Evolutionary conservation across 2,329 filamentous ascomycete species (phyloP).

Genomic region (Pseudopithomyces chartarum): DNA sequence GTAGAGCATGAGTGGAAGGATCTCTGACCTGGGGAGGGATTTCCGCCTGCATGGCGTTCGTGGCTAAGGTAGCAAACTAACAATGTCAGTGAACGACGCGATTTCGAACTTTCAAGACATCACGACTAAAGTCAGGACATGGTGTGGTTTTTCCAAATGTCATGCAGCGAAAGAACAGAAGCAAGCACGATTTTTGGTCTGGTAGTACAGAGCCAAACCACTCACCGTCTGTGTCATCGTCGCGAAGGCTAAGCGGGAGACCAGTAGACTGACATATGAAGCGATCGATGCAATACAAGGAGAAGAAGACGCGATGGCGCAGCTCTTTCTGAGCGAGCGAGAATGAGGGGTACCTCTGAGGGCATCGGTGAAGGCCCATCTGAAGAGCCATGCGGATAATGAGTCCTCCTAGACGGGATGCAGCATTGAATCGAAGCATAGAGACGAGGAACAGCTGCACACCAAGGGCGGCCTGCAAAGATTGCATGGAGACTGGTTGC

Average conservation of each 20-base stretch:
- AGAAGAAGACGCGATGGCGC: slow-evolving; percentile 62
- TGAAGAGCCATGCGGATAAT: slow-evolving; percentile 62
- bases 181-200: too few relatives aligned
- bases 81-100: too few relatives aligned
- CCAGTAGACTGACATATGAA: slow-evolving; percentile 63
- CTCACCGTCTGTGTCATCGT: slow-evolving; percentile 60
- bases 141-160: too few relatives aligned
- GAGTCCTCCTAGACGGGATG: slow-evolving; percentile 60
- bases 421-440: slow-evolving; percentile 62
- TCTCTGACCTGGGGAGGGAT: slow-evolving; percentile 18
- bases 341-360: slow-evolving; percentile 58
- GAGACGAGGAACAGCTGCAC: slow-evolving; percentile 62
- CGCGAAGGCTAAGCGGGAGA: slow-evolving; percentile 59
- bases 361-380: slow-evolving; percentile 63
- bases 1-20: neutral
- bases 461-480: slow-evolving; percentile 56
- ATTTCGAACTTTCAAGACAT: too few relatives aligned
- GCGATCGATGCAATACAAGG: slow-evolving; percentile 60
- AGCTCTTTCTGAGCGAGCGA: slow-evolving; percentile 52
- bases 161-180: too few relatives aligned
- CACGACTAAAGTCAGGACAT: too few relatives aligned
- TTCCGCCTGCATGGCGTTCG: slow-evolving; percentile 48
- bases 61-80: slow-evolving; percentile 56
- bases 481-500: slow-evolving; percentile 52
- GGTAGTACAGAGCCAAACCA: too few relatives aligned